Conservation (phyloP, 306 rosid species). For the Ochetophila trinervis region DNA sequence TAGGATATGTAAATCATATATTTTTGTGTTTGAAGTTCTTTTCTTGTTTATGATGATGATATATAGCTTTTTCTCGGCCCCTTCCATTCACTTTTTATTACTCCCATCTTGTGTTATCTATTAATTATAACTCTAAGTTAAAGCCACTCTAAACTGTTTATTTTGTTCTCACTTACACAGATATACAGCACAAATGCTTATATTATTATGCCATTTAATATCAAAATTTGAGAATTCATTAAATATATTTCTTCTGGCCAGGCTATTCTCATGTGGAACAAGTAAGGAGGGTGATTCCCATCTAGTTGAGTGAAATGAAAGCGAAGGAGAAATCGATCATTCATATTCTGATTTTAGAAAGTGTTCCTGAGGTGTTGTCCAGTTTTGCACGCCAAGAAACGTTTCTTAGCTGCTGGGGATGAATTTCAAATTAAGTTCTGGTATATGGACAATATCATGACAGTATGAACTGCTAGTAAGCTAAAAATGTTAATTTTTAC, state of each 20-base stretch:
- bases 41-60: not conserved
- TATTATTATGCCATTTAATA: not conserved
- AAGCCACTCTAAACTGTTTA: not conserved
- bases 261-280: conserved; percentile 47
- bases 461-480: too few relatives aligned
- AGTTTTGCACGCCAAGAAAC: too few relatives aligned
- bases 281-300: conserved; percentile 45
- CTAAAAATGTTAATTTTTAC: too few relatives aligned
- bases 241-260: not conserved
- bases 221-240: too few relatives aligned
- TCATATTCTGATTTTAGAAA: conserved; percentile 39
- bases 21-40: not conserved
- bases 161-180: conserved; percentile 5
- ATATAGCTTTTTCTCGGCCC: too few relatives aligned
- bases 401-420: too few relatives aligned
- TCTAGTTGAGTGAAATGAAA: conserved; percentile 50
- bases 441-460: too few relatives aligned
- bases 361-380: too few relatives aligned
- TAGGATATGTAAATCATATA: not conserved
- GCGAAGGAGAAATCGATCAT: conserved; percentile 41
- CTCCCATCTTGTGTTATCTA: not conserved
- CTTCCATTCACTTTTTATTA: too few relatives aligned
- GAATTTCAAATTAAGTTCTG: too few relatives aligned
- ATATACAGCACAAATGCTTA: not conserved
- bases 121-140: not conserved